Base-by-base conservation (phyloP, 768 basidiomycete species). In the Obba rivulosa region DNA sequence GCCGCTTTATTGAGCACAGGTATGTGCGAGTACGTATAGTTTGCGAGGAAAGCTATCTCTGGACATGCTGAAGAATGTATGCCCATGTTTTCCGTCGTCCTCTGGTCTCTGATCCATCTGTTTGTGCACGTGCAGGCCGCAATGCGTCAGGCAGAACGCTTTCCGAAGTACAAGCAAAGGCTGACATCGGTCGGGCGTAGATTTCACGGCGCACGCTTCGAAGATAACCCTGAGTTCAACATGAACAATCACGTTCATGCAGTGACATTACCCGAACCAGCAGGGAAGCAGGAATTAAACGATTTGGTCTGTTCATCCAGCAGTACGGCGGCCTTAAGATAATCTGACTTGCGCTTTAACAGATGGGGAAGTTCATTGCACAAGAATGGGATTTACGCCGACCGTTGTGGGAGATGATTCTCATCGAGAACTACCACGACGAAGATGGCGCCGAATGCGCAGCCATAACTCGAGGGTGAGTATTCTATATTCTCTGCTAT, bases 341-440 rank as follows among this genome's bases (percentile, higher is more conserved):
- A 5, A 4, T 21, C 17, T 43, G 8, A 39, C 13, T 18, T 17
- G 20, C 23, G 9, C 16, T 39, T 34, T 2, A 14, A 16, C 24
- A 60, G 59, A 53, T 60, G 24, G 59, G 56, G 8, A 49, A 57
- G 17, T 44, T 60, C 46, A 54, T 57, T 24, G 56, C 54, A 3
- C 52, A 56, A 34, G 50, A 52, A 2, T 60, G 59, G 59, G 59
- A 57, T 20, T 41, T 60, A 14, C 23, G 35, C 1, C 45, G 50
- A 18, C 59, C 56, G 11, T 23, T 60, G 1, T 57, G 56, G 54
- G 54, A 60, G 20, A 54, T 51, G 49, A 18, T 57, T 3, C 24
- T 60, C 4, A 50, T 60, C 0, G 54, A 60, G 39, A 60, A 60
- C 38, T 57, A 60, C 40, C 47, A 50, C 22, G 59, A 60, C 38